A percentile compares a stretch with the other conserved stretches of the same genome.
Evolutionary conservation across 2,329 filamentous ascomycete genomes (phyloP).

Genomic region (Trichoderma gracile): DNA sequence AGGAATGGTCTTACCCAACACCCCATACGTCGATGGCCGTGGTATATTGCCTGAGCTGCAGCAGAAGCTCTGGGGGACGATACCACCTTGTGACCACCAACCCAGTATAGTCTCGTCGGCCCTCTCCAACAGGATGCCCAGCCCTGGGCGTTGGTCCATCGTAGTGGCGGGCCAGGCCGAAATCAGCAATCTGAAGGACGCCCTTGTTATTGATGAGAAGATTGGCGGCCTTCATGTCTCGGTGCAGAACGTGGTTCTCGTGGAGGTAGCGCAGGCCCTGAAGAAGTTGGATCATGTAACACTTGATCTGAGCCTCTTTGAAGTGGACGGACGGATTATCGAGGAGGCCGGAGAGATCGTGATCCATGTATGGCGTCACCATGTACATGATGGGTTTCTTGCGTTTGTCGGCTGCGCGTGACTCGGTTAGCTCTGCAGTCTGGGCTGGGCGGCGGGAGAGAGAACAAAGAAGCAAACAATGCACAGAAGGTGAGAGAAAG

Average conservation of each 20-base stretch:
- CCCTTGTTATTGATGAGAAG: constrained; percentile 93
- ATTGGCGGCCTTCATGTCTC: constrained; percentile 99
- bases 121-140: constrained; percentile 79
- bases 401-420: constrained; percentile 65
- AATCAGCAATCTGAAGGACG: constrained; percentile 94
- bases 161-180: constrained; percentile 90
- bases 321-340: constrained; percentile 92
- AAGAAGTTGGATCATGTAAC: constrained; percentile 91
- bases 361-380: constrained; percentile 98
- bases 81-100: constrained; percentile 98
- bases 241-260: constrained; percentile 84
- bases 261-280: constrained; percentile 90
- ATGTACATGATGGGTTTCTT: constrained; percentile 93
- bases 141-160: constrained; percentile 77
- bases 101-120: constrained; percentile 89
- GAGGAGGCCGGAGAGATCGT: constrained; percentile 94
- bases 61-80: constrained; percentile 84
- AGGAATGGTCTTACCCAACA: constrained; percentile 67
- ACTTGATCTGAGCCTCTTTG: constrained; percentile 90
- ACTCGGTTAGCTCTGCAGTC: background rate
- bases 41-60: constrained; percentile 90
- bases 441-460: too few relatives aligned
- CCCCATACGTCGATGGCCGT: constrained; percentile 98
- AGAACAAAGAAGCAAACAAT: background rate
- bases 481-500: background rate